Conservation (phyloP, 495 filamentous ascomycete genomes). For the Evansstolkia leycettana region DNA sequence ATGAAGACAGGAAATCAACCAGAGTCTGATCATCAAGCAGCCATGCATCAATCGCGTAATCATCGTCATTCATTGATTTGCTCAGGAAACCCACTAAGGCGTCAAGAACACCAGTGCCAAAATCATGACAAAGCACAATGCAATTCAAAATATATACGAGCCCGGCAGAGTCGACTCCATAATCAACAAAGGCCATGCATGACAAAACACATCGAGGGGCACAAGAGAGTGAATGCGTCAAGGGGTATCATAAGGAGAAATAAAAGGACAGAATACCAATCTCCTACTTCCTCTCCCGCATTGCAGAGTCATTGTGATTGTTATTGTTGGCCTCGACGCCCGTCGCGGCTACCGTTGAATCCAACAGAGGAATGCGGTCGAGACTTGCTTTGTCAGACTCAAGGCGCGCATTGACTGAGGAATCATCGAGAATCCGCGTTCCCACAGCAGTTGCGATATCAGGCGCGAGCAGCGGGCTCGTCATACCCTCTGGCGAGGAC, state of each 20-base stretch:
- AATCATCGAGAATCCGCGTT: constrained; percentile 5
- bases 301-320: constrained; percentile 1
- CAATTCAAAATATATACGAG: background rate
- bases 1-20: background rate
- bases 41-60: too few species aligned
- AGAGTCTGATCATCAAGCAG: too few species aligned
- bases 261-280: constrained; percentile 9
- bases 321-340: constrained; percentile 6
- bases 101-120: background rate
- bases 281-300: constrained; percentile 16
- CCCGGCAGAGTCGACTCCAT: too few species aligned
- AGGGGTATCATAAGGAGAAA: constrained; percentile 11
- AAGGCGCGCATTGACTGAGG: constrained; percentile 1
- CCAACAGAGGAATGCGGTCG: constrained; percentile 31
- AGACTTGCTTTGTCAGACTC: constrained; percentile 22
- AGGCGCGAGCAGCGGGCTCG: constrained; percentile 19
- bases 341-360: constrained; percentile 17
- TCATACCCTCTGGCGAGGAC: constrained; percentile 27
- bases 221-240: constrained; percentile 1
- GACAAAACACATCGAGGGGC: background rate
- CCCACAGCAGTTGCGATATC: constrained; percentile 10
- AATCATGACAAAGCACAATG: too few species aligned
- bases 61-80: too few species aligned
- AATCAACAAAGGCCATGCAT: background rate
- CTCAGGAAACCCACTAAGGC: too few species aligned